These are phyloP conservation scores for Emergomyces orientalis DNA, from an alignment of 2,329 filamentous ascomycete genomes.

Conservation along the genomic window DNA sequence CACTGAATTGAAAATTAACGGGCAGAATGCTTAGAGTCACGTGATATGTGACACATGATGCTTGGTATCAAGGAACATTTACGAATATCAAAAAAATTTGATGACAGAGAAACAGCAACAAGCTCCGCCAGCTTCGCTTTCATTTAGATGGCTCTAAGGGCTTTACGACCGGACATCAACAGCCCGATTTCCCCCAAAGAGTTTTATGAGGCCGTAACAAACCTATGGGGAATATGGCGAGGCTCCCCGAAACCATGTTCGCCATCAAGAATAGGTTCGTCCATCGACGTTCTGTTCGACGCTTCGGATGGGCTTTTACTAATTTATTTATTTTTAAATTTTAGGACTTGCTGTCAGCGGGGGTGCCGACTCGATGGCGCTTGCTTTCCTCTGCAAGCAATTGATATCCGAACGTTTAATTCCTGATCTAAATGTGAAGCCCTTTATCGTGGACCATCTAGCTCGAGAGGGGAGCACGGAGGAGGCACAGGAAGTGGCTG, in stretches of 20 bases:
- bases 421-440: slow-evolving; percentile 33
- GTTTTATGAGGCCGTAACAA: slow-evolving; percentile 43
- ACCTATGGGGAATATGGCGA: slow-evolving; percentile 27
- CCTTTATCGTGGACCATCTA: slow-evolving; percentile 54
- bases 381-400: slow-evolving; percentile 62
- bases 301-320: not conserved
- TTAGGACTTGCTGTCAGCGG: slow-evolving; percentile 76
- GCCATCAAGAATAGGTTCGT: slow-evolving; percentile 1
- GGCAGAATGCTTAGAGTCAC: not conserved
- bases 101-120: not conserved
- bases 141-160: slow-evolving; percentile 5
- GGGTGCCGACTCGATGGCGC: slow-evolving; percentile 95
- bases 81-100: not conserved
- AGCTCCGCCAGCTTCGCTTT: not conserved
- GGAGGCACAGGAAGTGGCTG: slow-evolving; percentile 46
- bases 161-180: slow-evolving; percentile 3
- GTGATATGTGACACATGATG: no score
- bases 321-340: not conserved
- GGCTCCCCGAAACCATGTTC: slow-evolving; percentile 29
- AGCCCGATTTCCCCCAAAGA: slow-evolving; percentile 32
- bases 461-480: slow-evolving; percentile 46
- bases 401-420: slow-evolving; percentile 26
- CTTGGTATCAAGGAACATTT: no score
- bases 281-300: not conserved
- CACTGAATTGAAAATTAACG: no score